Evolutionary conservation across 768 basidiomycete genomes (phyloP).

Genomic region (Boletus rubescentipes): DNA sequence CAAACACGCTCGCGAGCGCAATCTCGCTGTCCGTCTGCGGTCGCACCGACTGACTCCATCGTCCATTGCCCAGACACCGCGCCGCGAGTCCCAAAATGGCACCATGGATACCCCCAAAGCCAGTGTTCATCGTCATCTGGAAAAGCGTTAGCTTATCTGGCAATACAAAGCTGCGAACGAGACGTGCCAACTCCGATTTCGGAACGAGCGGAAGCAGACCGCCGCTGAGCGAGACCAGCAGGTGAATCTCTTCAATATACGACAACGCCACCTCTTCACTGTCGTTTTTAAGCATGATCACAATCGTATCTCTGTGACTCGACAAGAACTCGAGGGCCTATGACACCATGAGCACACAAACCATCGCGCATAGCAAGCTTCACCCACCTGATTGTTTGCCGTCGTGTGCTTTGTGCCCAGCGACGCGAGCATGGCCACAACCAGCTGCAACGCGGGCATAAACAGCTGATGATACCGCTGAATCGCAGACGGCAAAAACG

Average conservation of each 20-base stretch:
- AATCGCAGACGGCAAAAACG: constrained; percentile 85
- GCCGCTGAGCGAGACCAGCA: constrained; percentile 72
- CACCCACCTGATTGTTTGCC: constrained; percentile 64
- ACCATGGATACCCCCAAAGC: constrained; percentile 84
- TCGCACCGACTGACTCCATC: constrained; percentile 54
- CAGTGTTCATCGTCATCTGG: constrained; percentile 63
- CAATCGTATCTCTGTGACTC: constrained; percentile 79
- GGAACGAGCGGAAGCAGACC: constrained; percentile 70
- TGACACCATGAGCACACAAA: not conserved
- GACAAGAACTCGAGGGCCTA: constrained; percentile 69
- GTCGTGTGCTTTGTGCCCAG: constrained; percentile 67
- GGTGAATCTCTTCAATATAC: constrained; percentile 74
- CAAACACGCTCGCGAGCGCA: constrained; percentile 49
- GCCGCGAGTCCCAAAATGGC: constrained; percentile 77
- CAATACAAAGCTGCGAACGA: not conserved
- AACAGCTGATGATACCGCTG: constrained; percentile 91
- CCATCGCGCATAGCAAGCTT: rapidly evolving
- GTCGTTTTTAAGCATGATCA: constrained; percentile 79
- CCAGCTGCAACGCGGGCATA: constrained; percentile 82
- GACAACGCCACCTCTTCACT: constrained; percentile 58
- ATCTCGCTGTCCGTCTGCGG: constrained; percentile 70
- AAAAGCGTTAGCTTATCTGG: not conserved
- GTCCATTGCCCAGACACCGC: constrained; percentile 59
- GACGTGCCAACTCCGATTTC: too few species aligned
- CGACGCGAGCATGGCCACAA: constrained; percentile 75